Base-by-base conservation (phyloP, 495 filamentous ascomycete genomes). In the Aspergillus egyptiacus region DNA sequence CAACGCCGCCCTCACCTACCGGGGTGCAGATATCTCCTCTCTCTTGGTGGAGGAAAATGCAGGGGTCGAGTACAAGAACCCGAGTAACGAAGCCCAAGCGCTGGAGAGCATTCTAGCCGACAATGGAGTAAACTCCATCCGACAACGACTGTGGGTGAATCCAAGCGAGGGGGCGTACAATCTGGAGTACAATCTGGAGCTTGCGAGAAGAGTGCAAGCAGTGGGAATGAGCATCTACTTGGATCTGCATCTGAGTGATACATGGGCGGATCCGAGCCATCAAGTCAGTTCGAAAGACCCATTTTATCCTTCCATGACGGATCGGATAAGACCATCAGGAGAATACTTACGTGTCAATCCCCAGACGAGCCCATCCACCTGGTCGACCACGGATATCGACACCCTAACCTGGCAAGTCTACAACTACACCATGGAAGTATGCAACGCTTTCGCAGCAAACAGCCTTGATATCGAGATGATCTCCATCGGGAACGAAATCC, bases 21-120 rank as follows among this genome's bases (percentile, higher is more conserved):
- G 76, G 53, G 84, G 85, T 2, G 82, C 83, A 2, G 85, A 89
- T 61, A 87, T 86, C 74, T 86, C 83, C 4, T 89, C 85, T 0
- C 68, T 86, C 2, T 54, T 79, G 3, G 63, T 88, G 2, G 79
- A 84, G 54, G 85, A 89, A 60, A 68, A 72, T 6, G 63, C 71
- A 1, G 84, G 82, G 1, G 68, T 78, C 37, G 66, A 66, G 0
- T 89, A 84, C 66, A 83, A 77, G 58, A 79, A 74, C 40, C 50
- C 65, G 0, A 70, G 68, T 42, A 81, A 83, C 10, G 62, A 65
- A 5, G 62, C 63, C 0, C 67, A 80, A 55, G 61, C 76, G 1
- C 68, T 87, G 1, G 86, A 89, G 52, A 71, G 62, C 2, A 87
- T 88, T 43, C 62, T 87, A 1, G 76, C 71, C 9, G 72, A 69